Percentiles rank a stretch among this genome's conserved stretches.
Conservation (phyloP, 2,329 filamentous ascomycete species). For the Neonectria neomacrospora region DNA sequence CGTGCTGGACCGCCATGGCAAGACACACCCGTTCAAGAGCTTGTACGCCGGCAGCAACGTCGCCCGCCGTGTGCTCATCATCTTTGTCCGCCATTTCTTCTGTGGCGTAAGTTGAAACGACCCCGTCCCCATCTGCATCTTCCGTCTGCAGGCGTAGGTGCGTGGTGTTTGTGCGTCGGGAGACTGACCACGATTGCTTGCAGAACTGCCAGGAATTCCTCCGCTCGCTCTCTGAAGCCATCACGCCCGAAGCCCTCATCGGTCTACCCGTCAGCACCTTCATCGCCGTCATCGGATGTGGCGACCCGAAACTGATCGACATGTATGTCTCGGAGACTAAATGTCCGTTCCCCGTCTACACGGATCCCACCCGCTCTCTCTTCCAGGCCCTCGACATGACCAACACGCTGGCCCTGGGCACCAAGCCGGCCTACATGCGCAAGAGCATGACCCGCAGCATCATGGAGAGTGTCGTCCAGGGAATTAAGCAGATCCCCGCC, state of each 20-base stretch:
- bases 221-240: conserved; percentile 67
- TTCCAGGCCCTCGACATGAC: conserved; percentile 77
- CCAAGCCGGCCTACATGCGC: conserved; percentile 71
- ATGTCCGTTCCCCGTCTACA: conserved; percentile 80
- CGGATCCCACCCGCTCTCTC: conserved; percentile 75
- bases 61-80: conserved; percentile 69
- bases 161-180: neutral
- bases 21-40: conserved; percentile 69
- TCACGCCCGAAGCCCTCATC: conserved; percentile 64
- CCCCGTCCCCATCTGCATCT: neutral
- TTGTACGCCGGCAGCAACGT: conserved; percentile 67
- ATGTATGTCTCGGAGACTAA: conserved; percentile 70
- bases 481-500: conserved; percentile 65
- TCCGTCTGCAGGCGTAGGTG: neutral
- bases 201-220: conserved; percentile 84
- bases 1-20: conserved; percentile 71
- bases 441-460: conserved; percentile 63
- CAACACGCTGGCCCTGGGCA: conserved; percentile 69
- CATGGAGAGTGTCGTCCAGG: conserved; percentile 66
- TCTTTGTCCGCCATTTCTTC: conserved; percentile 85
- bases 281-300: conserved; percentile 78
- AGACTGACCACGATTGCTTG: neutral
- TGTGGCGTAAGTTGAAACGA: conserved; percentile 70
- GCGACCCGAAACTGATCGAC: conserved; percentile 73
- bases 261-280: conserved; percentile 66